Evolutionary conservation across 164 flowering plant genomes (phyloP).

Genomic region (Berberis vulgaris): DNA sequence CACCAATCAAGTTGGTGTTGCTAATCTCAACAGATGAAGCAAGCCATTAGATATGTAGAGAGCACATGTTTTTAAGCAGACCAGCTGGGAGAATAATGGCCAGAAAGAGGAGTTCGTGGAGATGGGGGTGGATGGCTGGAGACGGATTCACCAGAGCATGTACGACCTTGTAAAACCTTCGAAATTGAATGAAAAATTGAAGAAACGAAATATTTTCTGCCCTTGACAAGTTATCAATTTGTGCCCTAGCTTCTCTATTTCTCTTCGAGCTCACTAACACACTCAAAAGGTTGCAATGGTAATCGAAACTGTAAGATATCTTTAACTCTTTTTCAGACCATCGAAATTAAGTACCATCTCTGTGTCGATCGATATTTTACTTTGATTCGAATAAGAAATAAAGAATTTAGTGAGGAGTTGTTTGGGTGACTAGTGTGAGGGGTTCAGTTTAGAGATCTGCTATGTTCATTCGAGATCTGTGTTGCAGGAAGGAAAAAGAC

Average conservation of each 20-base stretch:
- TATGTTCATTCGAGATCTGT: no score
- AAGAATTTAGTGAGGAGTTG: slow-evolving; percentile 11
- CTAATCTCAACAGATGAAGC: no score
- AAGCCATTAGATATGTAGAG: no score
- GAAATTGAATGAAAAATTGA: slow-evolving; percentile 7
- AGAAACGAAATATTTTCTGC: slow-evolving; percentile 2
- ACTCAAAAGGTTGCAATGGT: slow-evolving; percentile 12
- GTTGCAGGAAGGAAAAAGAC: no score
- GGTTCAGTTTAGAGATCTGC: no score
- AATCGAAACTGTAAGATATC: slow-evolving; percentile 8
- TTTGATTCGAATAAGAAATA: slow-evolving; percentile 14
- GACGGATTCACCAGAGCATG: no score
- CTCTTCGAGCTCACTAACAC: slow-evolving; percentile 11
- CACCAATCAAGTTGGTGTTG: no score
- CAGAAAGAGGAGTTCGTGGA: no score
- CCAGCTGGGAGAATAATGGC: no score
- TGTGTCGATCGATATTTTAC: neutral
- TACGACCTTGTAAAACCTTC: neutral
- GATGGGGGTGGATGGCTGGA: no score
- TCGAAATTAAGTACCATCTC: slow-evolving; percentile 14
- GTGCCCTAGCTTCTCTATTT: slow-evolving; percentile 17
- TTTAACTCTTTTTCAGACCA: slow-evolving; percentile 21
- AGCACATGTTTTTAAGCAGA: no score
- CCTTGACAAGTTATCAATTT: slow-evolving; percentile 9
- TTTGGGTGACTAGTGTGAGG: slow-evolving; percentile 1